Base-by-base conservation (phyloP, 2,329 filamentous ascomycete species). In the Nannizziopsis barbatae region DNA sequence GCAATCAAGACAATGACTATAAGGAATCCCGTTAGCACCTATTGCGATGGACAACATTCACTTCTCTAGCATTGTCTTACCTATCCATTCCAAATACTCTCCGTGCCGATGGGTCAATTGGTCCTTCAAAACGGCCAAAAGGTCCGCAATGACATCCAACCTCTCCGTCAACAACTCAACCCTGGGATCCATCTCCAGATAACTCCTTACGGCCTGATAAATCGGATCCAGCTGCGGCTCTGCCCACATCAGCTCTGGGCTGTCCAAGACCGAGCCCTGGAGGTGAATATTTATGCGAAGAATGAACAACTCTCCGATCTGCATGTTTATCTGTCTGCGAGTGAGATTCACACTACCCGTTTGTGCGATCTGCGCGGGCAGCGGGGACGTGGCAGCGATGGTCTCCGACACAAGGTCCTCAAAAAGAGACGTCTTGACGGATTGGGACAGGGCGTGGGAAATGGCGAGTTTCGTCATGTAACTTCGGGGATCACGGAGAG, bases 401-500 rank as follows among this genome's bases (percentile, higher is more conserved):
- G 90, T 96, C 47, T 88, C 86, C 49, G 90, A 86, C 40, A 98
- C 86, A 30, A 96, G 76, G 61, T 95, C 90, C 69, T 98, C 92
- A 61, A 96, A 96, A 5, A 96, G 77, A 3, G 87, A 95, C 1
- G 92, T 98, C 79, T 98, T 96, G 61, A 96, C 92, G 55, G 86
- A 94, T 66, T 98, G 92, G 0, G 90, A 86, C 42, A 98, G 73
- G 2, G 92, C 92, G 70, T 98, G 92, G 12, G 87, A 94, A 62
- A 96, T 96, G 49, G 90, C 88, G 33, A 96, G 74, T 70, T 96
- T 96, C 57, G 84, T 93, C 92, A 96, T 96, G 71, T 96, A 94
- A 66, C 94, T 95, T 60, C 82, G 82, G 68, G 94, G 95, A 60
- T 96, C 90, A 42, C 89, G 77, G 52, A 98, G 69, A 2, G 86